These are phyloP conservation scores for Vigna trinervia DNA, from an alignment of 306 rosid genomes.

Conservation along the genomic window DNA sequence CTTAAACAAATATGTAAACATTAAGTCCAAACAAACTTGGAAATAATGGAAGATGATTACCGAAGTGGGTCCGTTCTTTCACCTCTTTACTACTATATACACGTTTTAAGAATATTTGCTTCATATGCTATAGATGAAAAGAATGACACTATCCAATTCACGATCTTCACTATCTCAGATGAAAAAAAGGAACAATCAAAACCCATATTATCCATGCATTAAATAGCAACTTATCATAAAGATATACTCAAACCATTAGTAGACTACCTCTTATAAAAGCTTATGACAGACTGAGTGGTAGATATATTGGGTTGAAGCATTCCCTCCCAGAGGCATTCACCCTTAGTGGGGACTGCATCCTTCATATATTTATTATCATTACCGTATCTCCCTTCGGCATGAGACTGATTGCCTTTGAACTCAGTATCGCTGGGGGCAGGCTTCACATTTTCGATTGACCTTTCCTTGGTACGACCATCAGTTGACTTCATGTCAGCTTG, in stretches of 20 bases:
- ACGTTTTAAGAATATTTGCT: conserved; percentile 5
- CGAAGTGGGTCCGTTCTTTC: not conserved
- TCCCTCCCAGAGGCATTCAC: conserved; percentile 84
- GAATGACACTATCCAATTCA: not conserved
- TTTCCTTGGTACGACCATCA: conserved; percentile 43
- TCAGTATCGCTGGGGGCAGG: conserved; percentile 39
- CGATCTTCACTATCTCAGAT: not conserved
- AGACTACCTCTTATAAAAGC: conserved; percentile 77
- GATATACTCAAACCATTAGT: conserved; percentile 22
- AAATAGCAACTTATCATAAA: conserved; percentile 21
- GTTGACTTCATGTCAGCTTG: conserved; percentile 46
- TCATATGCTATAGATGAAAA: conserved; percentile 13
- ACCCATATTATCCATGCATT: conserved; percentile 5
- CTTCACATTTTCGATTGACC: conserved; percentile 42
- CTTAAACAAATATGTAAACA: conserved; percentile 2
- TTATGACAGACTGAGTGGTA: conserved; percentile 61
- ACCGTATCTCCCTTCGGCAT: conserved; percentile 46
- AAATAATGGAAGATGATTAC: not conserved
- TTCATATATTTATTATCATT: conserved; percentile 46
- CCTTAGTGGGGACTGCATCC: conserved; percentile 46
- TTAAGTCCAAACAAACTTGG: conserved; percentile 7
- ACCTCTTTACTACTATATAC: not conserved
- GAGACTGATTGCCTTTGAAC: conserved; percentile 41
- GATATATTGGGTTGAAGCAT: conserved; percentile 74
- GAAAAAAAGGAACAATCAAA: conserved; percentile 36